Evolutionary conservation across 2,329 filamentous ascomycete species (phyloP).

Genomic region (Ophiostoma ulmi): DNA sequence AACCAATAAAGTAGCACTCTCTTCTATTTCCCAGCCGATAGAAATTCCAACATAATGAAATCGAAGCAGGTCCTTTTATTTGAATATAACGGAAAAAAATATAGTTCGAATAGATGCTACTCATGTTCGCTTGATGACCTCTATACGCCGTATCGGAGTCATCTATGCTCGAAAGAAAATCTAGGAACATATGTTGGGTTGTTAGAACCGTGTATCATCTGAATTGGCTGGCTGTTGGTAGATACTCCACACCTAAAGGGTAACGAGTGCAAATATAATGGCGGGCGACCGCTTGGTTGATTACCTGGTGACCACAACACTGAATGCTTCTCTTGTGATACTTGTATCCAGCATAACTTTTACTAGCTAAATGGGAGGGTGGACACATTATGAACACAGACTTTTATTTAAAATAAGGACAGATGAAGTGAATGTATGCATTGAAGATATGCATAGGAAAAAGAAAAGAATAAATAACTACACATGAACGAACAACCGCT

Average conservation of each 20-base stretch:
- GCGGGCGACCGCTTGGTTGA: background rate
- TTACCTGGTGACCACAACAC: background rate
- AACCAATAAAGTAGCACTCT: background rate
- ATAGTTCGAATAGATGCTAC: background rate
- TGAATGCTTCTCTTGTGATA: background rate
- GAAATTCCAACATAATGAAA: background rate
- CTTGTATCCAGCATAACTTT: background rate
- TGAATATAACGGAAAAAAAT: background rate
- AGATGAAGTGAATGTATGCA: background rate
- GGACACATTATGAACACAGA: background rate
- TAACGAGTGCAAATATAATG: background rate
- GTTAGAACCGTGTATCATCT: background rate
- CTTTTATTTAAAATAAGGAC: too few relatives aligned
- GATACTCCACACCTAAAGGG: background rate
- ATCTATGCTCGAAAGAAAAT: background rate
- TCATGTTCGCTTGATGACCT: background rate
- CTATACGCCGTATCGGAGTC: background rate
- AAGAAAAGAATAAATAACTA: background rate
- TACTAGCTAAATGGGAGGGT: background rate
- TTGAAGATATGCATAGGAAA: background rate
- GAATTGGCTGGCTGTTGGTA: background rate
- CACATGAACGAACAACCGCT: background rate
- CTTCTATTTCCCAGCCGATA: background rate
- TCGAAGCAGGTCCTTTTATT: too few relatives aligned
- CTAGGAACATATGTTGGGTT: background rate